Conservation (phyloP, 305 asterid species). For the Solanum hybrid region DNA sequence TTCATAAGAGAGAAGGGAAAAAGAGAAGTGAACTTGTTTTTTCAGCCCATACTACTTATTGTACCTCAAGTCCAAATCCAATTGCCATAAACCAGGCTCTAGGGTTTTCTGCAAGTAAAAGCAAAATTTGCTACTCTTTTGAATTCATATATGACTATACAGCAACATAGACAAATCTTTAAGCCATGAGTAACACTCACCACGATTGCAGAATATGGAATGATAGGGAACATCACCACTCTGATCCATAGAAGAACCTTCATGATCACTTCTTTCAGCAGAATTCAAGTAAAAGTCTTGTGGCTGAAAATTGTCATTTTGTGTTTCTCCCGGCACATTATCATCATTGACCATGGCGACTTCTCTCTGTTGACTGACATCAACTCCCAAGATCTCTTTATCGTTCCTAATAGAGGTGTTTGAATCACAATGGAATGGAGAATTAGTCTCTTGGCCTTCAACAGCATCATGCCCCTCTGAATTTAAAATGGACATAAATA, state of each 20-base stretch:
- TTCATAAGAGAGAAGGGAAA: neutral
- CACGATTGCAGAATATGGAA: conserved; percentile 58
- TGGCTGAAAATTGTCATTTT: conserved; percentile 19
- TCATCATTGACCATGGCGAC: conserved; percentile 28
- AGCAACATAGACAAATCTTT: neutral
- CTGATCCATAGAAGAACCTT: conserved; percentile 16
- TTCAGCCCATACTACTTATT: neutral
- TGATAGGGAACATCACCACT: conserved; percentile 30
- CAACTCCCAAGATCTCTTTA: conserved; percentile 28
- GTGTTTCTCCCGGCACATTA: conserved; percentile 25
- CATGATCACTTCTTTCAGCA: conserved; percentile 30
- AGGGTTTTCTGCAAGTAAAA: neutral
- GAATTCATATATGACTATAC: neutral
- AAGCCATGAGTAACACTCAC: conserved; percentile 26
- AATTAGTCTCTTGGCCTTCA: conserved; percentile 28
- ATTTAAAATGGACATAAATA: conserved; percentile 29
- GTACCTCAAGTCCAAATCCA: neutral
- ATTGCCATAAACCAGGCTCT: conserved; percentile 3
- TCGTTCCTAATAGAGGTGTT: conserved; percentile 55
- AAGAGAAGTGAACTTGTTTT: neutral
- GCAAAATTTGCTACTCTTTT: neutral
- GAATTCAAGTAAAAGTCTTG: conserved; percentile 20
- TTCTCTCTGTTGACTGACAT: conserved; percentile 13
- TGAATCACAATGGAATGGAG: conserved; percentile 26
- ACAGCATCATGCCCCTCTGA: conserved; percentile 30